Base-by-base conservation (phyloP, 106 monocot species). In the Hemerocallis citrina region DNA sequence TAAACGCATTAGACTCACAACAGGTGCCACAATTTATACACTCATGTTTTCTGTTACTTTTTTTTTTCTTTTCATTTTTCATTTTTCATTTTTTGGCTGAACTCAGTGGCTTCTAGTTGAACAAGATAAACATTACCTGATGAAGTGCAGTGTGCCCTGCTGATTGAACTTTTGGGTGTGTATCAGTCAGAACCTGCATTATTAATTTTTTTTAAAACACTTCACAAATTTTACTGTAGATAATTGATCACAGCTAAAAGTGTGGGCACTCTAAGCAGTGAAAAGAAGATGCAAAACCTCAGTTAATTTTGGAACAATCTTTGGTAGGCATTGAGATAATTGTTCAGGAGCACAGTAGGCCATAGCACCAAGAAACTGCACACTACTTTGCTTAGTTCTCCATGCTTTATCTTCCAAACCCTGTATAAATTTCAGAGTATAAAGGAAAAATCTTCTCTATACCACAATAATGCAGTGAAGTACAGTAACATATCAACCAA, bases 371-470 rank as follows among this genome's bases (percentile, higher is more conserved):
- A 96, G 96, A 50, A 96, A 77, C 37, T 91, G 91, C 30, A 96
- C 91, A 63, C 96, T 96, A 54, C 91, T 91, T 84, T 96, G 87
- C 61, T 96, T 96, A 36, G 96, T 96, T 73, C 96, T 42, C 96
- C 96, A 96, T 25, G 96, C 96, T 91, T 88, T 96, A 75, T 91
- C 96, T 48, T 96, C 91, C 0, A 96, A 76, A 6, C 96, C 96
- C 96, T 96, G 74, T 96, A 68, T 11, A 68, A 60, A 74, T 40
- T 10, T 39, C 12, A 55, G 0, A 37, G 16, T 21, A 55, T 55
- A 35, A 57, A n/a, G n/a, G n/a, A n/a, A n/a, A n/a, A n/a, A n/a
- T n/a, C n/a, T n/a, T n/a, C n/a, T n/a, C n/a, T n/a, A n/a, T n/a
- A n/a, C n/a, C n/a, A n/a, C n/a, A n/a, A n/a, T n/a, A n/a, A n/a